Evolutionary conservation across 129 eudicot genomes (phyloP).

Genomic region (Heracleum sosnowskyi): DNA sequence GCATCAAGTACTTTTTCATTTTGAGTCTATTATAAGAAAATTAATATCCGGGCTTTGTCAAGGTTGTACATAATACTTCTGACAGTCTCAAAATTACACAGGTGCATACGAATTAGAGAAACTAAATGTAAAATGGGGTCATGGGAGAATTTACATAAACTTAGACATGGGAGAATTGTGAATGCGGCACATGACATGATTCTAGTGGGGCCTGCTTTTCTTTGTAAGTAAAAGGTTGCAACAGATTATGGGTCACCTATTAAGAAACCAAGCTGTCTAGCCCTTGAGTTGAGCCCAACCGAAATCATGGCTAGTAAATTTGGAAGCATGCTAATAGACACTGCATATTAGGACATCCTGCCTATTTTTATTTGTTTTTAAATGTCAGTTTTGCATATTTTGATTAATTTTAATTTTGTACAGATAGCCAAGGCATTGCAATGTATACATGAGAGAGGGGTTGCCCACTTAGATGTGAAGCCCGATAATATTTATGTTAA

Average conservation of each 20-base stretch:
- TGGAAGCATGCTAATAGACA: neutral
- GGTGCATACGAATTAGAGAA: neutral
- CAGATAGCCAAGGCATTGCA: constrained; percentile 86
- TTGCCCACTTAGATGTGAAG: constrained; percentile 84
- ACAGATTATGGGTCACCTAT: neutral
- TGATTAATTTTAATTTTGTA: constrained; percentile 9
- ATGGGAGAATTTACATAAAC: neutral
- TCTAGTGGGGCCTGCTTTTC: neutral
- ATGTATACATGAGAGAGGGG: constrained; percentile 61
- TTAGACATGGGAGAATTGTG: neutral
- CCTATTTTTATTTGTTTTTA: neutral
- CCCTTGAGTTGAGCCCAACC: neutral
- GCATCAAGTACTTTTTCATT: neutral
- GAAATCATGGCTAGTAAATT: neutral
- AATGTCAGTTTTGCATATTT: neutral
- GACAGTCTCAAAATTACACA: neutral
- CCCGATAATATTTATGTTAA: constrained; percentile 87
- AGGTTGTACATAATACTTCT: neutral
- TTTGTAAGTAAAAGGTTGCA: neutral
- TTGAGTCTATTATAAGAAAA: neutral
- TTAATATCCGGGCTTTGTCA: neutral
- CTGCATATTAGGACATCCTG: neutral
- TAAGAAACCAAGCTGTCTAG: neutral
- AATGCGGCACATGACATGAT: neutral
- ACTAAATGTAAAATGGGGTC: neutral